Evolutionary conservation across 2,329 filamentous ascomycete genomes (phyloP).

Genomic region (Clarireedia homoeocarpa): DNA sequence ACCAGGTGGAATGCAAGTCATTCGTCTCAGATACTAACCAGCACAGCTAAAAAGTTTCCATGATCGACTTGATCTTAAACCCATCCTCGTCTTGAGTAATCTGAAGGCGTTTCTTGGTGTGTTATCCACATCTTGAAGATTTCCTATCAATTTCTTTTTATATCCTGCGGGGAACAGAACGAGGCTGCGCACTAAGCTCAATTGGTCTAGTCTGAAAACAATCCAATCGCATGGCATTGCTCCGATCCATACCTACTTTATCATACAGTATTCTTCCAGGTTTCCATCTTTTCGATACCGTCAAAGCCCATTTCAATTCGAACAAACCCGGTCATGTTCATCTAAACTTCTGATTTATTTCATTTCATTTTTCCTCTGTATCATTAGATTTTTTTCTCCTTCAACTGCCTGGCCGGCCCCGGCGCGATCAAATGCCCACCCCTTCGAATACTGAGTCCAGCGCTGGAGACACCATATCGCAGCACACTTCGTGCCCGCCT

Average conservation of each 20-base stretch:
- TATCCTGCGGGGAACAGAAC: conserved; percentile 4
- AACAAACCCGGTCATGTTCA: conserved; percentile 18
- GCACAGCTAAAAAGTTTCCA: no score
- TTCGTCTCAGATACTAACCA: no score
- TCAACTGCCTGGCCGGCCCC: conserved; percentile 24
- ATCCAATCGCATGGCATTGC: conserved; percentile 7
- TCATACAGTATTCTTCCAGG: conserved; percentile 7
- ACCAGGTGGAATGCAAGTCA: no score
- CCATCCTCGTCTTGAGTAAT: no score
- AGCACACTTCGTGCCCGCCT: conserved; percentile 36
- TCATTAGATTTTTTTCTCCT: conserved; percentile 22
- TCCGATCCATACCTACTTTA: conserved; percentile 15
- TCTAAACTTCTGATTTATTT: conserved; percentile 18
- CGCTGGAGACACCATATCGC: conserved; percentile 18
- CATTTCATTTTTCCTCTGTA: conserved; percentile 24
- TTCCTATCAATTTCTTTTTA: background rate
- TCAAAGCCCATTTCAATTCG: conserved; percentile 15
- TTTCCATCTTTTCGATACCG: conserved; percentile 12
- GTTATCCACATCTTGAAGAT: no score
- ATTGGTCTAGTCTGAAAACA: background rate
- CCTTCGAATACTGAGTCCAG: conserved; percentile 23
- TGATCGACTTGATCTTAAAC: no score
- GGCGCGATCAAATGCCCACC: conserved; percentile 30
- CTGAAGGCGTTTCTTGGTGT: no score
- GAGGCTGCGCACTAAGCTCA: background rate